Evolutionary conservation across 352 stramenopile genomes (phyloP).

Genomic region (Phytophthora syringae): DNA sequence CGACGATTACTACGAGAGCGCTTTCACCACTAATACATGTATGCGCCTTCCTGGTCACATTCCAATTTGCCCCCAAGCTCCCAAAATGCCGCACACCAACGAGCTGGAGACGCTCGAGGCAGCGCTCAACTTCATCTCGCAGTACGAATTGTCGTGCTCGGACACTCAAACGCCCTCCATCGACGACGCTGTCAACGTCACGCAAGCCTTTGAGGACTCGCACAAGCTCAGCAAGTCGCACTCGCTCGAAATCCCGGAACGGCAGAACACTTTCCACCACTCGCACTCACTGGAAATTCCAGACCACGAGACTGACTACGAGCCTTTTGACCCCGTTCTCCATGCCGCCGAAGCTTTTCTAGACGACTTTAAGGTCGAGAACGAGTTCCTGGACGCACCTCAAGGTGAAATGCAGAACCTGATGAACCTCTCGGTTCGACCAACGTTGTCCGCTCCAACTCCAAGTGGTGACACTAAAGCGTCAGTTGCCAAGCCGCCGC

Average conservation of each 20-base stretch:
- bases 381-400: not conserved
- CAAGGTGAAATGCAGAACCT: slow-evolving; percentile 4
- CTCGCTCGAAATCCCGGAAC: slow-evolving; percentile 29
- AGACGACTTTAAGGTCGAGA: slow-evolving; percentile 23
- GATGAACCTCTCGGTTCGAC: not conserved
- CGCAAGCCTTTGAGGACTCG: slow-evolving; percentile 21
- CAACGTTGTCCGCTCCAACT: not conserved
- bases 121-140: slow-evolving; percentile 31
- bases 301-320: not conserved
- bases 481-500: too few relatives aligned
- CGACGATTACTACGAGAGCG: too few relatives aligned
- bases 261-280: slow-evolving; percentile 10
- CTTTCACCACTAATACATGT: too few relatives aligned
- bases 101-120: slow-evolving; percentile 32
- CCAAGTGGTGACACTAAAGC: not conserved
- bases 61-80: slow-evolving; percentile 13
- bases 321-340: slow-evolving; percentile 14
- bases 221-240: slow-evolving; percentile 26
- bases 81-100: slow-evolving; percentile 24
- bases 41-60: too few relatives aligned
- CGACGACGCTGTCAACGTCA: slow-evolving; percentile 16
- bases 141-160: slow-evolving; percentile 24
- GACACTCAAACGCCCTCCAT: not conserved
- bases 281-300: slow-evolving; percentile 29
- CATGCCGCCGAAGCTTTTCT: slow-evolving; percentile 24